Evolutionary conservation across 192 early-diverging fungal species (phyloP), one percentile per base, ranked within the genome.

Genomic region (Coemansia sp.): DNA sequence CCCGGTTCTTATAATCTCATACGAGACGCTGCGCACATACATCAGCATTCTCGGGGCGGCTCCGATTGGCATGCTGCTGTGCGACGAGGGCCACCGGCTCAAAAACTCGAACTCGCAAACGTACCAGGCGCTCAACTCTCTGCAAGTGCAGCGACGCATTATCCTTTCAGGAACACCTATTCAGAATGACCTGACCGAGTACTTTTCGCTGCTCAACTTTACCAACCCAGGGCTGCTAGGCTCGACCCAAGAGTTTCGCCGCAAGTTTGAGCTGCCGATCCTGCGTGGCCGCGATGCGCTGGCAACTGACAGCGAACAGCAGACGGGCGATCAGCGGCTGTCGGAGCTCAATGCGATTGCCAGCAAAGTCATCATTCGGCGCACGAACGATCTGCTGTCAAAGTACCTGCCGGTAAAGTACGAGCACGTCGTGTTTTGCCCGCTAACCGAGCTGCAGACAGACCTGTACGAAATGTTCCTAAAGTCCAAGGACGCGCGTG

Each of bases 381-480:
- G 97, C 35, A 99, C 95, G 5, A 95, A 97, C 48, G 95, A 97
- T 51, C 80, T 99, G 56, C 72, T 99, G 38, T 91, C 93, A 23
- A 99, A 98, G 85, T 99, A 98, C 71, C 73, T 99, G 44, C 95
- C 97, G 1, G 84, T 86, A 22, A 99, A 99, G 67, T 98, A 91
- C 82, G 97, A 99, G 60, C 91, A 99, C 67, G 94, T 99, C 7
- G 97, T 99, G 23, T 99, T 99, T 73, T 95, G 93, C 65, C 85
- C 86, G 53, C 77, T 96, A 18, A 84, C 88, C 8, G 74, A 81
- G 5, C 65, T 91, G 22, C 97, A 99, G 69, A 54, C 85, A 6
- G 71, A 84, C 9, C 69, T 99, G 5, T 99, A 99, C 67, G 83
- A 90, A 46, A 64, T 87, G 40, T 98, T 92, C 44, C 72, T 90